Conservation (phyloP, 352 stramenopile species). For the Globisporangium ultimum region DNA sequence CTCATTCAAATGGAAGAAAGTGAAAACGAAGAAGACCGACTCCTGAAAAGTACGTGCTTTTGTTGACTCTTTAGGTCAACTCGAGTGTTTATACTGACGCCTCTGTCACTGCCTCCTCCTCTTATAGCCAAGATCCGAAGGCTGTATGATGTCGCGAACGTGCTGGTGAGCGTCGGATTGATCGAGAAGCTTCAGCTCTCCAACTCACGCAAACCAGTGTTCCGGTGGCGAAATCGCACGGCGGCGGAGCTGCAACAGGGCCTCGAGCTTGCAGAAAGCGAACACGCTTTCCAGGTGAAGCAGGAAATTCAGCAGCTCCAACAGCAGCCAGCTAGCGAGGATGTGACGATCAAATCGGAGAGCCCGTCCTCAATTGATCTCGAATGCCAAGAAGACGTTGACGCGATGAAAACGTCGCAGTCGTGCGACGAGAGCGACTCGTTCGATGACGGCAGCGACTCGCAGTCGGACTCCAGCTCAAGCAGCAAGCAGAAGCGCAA, state of each 20-base stretch:
- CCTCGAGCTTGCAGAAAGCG: constrained; percentile 2
- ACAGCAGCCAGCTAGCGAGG: background rate
- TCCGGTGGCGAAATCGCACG: constrained; percentile 67
- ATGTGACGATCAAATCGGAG: background rate
- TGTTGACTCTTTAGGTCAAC: background rate
- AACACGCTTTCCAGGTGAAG: constrained; percentile 19
- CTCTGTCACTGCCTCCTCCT: background rate
- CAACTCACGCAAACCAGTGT: constrained; percentile 79
- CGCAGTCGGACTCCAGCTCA: constrained; percentile 39
- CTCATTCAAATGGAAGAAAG: constrained; percentile 88
- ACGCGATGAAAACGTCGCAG: constrained; percentile 45
- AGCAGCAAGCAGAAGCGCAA: constrained; percentile 39
- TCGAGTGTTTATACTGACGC: background rate
- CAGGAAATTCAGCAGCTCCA: constrained; percentile 8
- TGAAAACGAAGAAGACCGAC: constrained; percentile 66
- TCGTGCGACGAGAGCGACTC: constrained; percentile 66
- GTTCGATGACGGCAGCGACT: constrained; percentile 55
- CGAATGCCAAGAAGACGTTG: constrained; percentile 14
- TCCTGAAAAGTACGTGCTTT: constrained; percentile 70
- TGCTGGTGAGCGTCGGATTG: constrained; percentile 91
- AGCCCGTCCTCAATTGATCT: constrained; percentile 6
- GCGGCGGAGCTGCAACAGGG: constrained; percentile 11
- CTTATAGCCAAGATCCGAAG: constrained; percentile 90
- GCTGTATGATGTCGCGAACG: constrained; percentile 98
- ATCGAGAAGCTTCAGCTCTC: constrained; percentile 88